Evolutionary conservation across 2,329 filamentous ascomycete genomes (phyloP).

Genomic region (Rutstroemia sp.): DNA sequence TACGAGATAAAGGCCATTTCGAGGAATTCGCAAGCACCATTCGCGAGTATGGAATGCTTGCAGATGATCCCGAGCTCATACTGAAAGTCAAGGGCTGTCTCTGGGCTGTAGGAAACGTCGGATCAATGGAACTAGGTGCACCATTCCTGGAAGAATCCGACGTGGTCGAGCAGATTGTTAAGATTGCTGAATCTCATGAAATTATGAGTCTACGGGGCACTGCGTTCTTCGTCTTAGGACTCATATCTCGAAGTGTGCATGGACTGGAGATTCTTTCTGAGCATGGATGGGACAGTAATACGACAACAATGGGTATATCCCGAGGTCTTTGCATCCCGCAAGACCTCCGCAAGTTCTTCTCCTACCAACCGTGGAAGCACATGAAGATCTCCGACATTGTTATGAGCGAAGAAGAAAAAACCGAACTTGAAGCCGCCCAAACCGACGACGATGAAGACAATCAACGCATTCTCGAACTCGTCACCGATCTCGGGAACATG

Average conservation of each 20-base stretch:
- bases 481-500: constrained; percentile 86
- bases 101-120: constrained; percentile 97
- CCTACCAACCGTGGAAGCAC: constrained; percentile 52
- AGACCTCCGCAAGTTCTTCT: constrained; percentile 71
- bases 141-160: constrained; percentile 88
- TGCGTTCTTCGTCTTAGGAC: constrained; percentile 88
- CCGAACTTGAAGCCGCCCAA: constrained; percentile 37
- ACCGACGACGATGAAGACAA: constrained; percentile 55
- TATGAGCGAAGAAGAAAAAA: constrained; percentile 38
- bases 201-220: constrained; percentile 92
- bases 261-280: constrained; percentile 87
- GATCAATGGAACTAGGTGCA: constrained; percentile 94
- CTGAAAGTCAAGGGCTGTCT: constrained; percentile 94
- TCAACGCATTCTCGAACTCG: constrained; percentile 71
- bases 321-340: constrained; percentile 82
- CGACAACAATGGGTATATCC: constrained; percentile 73
- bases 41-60: constrained; percentile 76
- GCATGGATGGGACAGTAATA: constrained; percentile 87
- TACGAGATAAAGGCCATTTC: constrained; percentile 93
- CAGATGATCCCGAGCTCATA: constrained; percentile 76
- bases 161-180: constrained; percentile 78
- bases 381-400: constrained; percentile 26
- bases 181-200: constrained; percentile 79
- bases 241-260: constrained; percentile 87
- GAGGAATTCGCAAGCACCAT: constrained; percentile 88